phyloP scores from a whole-genome alignment of 2,329 filamentous ascomycete genomes.

The Sporothrix variecibatus region DNA sequence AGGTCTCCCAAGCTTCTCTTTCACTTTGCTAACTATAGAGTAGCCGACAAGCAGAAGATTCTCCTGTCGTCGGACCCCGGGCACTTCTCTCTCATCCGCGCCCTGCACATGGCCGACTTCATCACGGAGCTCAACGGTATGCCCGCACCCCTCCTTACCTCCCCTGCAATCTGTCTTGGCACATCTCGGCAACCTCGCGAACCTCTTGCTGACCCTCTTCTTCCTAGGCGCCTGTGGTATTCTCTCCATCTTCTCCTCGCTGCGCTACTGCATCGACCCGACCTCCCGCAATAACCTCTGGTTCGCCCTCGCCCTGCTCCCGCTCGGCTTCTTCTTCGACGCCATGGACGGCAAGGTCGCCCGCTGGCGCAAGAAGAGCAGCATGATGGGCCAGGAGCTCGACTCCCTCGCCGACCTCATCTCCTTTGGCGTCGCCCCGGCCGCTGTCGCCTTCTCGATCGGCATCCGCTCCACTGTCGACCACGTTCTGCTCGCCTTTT shows the following conservation, averaged over 20 bases:
- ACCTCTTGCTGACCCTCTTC: not conserved
- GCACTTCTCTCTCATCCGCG: conserved; percentile 70
- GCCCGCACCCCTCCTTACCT: conserved; percentile 36
- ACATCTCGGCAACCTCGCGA: not conserved
- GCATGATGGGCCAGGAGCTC: conserved; percentile 95
- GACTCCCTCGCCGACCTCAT: conserved; percentile 95
- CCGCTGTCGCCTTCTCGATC: conserved; percentile 82
- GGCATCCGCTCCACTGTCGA: conserved; percentile 83
- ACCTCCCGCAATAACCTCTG: conserved; percentile 70
- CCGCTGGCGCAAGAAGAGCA: conserved; percentile 94
- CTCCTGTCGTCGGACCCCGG: conserved; percentile 69
- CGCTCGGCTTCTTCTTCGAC: conserved; percentile 94
- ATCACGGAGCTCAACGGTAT: conserved; percentile 81
- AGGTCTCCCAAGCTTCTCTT: not conserved
- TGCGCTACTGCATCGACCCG: conserved; percentile 84
- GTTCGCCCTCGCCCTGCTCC: conserved; percentile 81
- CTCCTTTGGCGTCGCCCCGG: conserved; percentile 91
- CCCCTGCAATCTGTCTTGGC: not conserved
- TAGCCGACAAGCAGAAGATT: conserved; percentile 70
- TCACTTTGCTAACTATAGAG: not conserved
- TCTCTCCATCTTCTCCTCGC: conserved; percentile 93
- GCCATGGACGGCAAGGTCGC: conserved; percentile 98
- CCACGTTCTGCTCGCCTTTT: conserved; percentile 78
- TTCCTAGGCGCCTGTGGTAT: conserved; percentile 71
- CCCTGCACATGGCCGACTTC: conserved; percentile 77